phyloP scores from a whole-genome alignment of 306 rosid genomes.

The Senna siamea region DNA sequence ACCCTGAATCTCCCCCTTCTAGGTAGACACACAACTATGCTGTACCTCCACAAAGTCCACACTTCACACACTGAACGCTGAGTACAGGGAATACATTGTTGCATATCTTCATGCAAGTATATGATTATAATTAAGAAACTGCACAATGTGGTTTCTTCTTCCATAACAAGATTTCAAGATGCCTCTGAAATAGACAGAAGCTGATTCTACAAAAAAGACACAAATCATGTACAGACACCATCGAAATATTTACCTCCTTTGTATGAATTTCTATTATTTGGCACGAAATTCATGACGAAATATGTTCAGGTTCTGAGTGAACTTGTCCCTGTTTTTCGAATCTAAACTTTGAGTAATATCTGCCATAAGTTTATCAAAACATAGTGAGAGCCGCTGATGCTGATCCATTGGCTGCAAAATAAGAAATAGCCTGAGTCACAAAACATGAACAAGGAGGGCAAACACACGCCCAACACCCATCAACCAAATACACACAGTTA shows the following conservation, averaged over 20 bases:
- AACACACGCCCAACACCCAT: neutral
- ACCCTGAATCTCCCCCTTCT: constrained; percentile 39
- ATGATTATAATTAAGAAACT: constrained; percentile 34
- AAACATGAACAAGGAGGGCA: neutral
- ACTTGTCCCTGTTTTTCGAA: constrained; percentile 60
- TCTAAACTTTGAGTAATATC: constrained; percentile 53
- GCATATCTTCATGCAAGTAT: neutral
- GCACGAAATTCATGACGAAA: constrained; percentile 57
- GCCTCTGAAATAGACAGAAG: constrained; percentile 33
- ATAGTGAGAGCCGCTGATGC: constrained; percentile 51
- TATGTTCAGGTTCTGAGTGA: constrained; percentile 58
- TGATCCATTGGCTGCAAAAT: constrained; percentile 56
- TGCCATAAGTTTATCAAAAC: constrained; percentile 61
- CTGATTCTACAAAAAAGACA: constrained; percentile 38
- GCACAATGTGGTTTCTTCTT: constrained; percentile 35
- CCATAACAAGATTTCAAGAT: constrained; percentile 30
- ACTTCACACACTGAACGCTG: constrained; percentile 35
- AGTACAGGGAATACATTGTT: constrained; percentile 49
- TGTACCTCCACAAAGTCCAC: constrained; percentile 39
- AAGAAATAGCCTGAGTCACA: constrained; percentile 25
- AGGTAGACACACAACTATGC: constrained; percentile 33
- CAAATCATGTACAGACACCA: constrained; percentile 33
- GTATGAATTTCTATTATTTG: constrained; percentile 41
- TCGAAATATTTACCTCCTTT: constrained; percentile 19
- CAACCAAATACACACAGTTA: constrained; percentile 2